Base-by-base conservation (phyloP, 1,284 basidiomycete genomes). In the Rhodotorula sp. region DNA sequence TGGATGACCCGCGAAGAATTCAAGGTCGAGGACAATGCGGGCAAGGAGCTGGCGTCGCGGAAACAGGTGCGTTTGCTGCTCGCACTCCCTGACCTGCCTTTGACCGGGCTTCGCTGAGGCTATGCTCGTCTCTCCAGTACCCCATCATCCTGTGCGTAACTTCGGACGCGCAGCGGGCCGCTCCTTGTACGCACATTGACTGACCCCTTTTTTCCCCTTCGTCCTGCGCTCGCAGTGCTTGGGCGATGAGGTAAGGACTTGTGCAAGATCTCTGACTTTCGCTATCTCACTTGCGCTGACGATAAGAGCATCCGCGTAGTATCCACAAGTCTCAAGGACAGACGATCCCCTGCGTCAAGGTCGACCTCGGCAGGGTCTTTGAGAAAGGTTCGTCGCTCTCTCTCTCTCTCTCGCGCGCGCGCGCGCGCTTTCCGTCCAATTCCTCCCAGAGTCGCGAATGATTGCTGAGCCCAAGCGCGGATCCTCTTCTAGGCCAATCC, bases 191-290 rank as follows among this genome's bases (percentile, higher is more conserved):
- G 21, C 7, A 18, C 15, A 26, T 43, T 68, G 49, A 59, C 59
- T 16, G 23, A 6, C 43, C 34, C 54, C 16, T 60, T 1, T 49
- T 23, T 43, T 16, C 58, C 39, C n/a, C 39, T 43, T 43, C 39
- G 39, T 43, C 10, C 39, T 43, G 39, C 12, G 10, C 39, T 43
- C 39, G 39, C 73, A 76, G 74, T 18, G 75, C 76, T 6, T 77
- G 71, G 70, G 73, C 76, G 1, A 76, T 76, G 75, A 70, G 67
- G 74, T 76, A 4, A 5, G 20, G 5, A 90, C 81, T 93, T 3
- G 92, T 91, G 0, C 82, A 95, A 48, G 92, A 94, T 69, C 85
- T 93, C n/a, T 87, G 91, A 0, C 94, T 91, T 92, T 92, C 92
- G 39, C 12, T 43, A 43, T 43, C 12, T 43, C 39, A 12, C 10